These are phyloP conservation scores for Boletus edulis DNA, from an alignment of 768 basidiomycete genomes.

Conservation along the genomic window DNA sequence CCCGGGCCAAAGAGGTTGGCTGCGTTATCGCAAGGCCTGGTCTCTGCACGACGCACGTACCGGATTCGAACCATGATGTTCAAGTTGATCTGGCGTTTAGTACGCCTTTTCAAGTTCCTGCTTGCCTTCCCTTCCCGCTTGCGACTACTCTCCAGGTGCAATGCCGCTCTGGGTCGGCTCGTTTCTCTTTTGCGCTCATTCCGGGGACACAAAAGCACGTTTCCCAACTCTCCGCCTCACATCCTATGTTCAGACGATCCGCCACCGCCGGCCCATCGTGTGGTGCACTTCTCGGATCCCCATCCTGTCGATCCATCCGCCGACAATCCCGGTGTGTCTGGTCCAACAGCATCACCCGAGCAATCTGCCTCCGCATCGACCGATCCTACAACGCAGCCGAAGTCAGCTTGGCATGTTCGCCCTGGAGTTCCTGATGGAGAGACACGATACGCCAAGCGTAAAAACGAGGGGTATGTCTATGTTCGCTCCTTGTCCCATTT, in stretches of 20 bases:
- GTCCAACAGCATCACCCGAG: too few species aligned
- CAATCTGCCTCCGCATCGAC: too few species aligned
- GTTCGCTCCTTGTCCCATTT: too few species aligned
- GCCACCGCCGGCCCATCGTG: neutral
- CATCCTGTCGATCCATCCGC: too few species aligned
- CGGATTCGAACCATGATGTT: neutral
- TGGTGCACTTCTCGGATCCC: too few species aligned
- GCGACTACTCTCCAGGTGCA: neutral
- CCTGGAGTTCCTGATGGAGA: neutral
- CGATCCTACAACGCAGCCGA: too few species aligned
- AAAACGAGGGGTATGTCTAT: neutral
- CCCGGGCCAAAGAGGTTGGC: too few species aligned
- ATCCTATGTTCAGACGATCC: neutral
- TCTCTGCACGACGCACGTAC: neutral
- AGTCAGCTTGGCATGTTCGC: neutral
- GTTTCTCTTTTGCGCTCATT: neutral
- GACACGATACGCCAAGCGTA: neutral
- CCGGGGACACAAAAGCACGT: neutral
- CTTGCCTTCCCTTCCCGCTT: neutral
- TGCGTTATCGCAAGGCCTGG: too few species aligned
- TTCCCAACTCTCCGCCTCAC: neutral
- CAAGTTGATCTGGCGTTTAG: neutral
- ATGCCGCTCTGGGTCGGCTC: neutral
- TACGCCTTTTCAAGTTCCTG: neutral
- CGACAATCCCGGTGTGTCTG: too few species aligned